Percentiles rank a stretch among this genome's conserved stretches.
These are phyloP conservation scores for Sporothrix mexicana DNA, from an alignment of 2,329 filamentous ascomycete genomes.

Conservation along the genomic window DNA sequence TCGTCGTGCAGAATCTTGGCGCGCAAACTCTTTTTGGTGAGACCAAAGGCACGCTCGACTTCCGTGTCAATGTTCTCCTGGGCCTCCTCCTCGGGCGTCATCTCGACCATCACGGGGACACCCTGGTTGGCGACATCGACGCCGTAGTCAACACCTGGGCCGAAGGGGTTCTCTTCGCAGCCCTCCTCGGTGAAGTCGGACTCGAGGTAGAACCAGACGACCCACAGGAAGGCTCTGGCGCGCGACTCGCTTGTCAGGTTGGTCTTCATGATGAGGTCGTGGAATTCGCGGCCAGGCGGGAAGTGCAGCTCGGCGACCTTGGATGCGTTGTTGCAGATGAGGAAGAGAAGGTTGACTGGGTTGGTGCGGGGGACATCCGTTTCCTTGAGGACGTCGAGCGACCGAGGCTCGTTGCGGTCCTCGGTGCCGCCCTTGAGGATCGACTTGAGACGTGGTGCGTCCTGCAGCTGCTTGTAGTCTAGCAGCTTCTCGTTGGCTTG, in stretches of 20 bases:
- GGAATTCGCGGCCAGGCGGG: constrained; percentile 83
- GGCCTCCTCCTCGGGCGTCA: constrained; percentile 69
- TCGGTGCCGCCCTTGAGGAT: constrained; percentile 97
- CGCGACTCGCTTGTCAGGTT: constrained; percentile 81
- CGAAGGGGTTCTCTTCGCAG: constrained; percentile 89
- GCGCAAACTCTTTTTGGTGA: constrained; percentile 74
- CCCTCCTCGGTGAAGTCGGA: constrained; percentile 91
- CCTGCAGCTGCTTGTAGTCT: constrained; percentile 96
- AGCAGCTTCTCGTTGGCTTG: constrained; percentile 94
- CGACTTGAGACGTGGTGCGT: constrained; percentile 93
- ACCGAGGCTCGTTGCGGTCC: constrained; percentile 81
- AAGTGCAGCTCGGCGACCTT: constrained; percentile 96
- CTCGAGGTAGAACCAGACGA: constrained; percentile 99
- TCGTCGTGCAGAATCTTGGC: constrained; percentile 78
- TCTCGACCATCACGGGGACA: constrained; percentile 68
- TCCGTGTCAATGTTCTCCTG: constrained; percentile 76
- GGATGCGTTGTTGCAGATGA: constrained; percentile 85
- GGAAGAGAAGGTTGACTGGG: constrained; percentile 95
- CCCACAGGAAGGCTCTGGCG: constrained; percentile 89
- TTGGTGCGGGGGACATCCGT: constrained; percentile 77
- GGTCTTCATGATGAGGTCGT: constrained; percentile 93
- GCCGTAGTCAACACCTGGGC: constrained; percentile 69
- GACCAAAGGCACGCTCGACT: constrained; percentile 72
- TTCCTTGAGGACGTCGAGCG: constrained; percentile 80
- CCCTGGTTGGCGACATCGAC: constrained; percentile 70